Evolutionary conservation across 345 rosid species (phyloP).

Genomic region (Lepidium africanum): DNA sequence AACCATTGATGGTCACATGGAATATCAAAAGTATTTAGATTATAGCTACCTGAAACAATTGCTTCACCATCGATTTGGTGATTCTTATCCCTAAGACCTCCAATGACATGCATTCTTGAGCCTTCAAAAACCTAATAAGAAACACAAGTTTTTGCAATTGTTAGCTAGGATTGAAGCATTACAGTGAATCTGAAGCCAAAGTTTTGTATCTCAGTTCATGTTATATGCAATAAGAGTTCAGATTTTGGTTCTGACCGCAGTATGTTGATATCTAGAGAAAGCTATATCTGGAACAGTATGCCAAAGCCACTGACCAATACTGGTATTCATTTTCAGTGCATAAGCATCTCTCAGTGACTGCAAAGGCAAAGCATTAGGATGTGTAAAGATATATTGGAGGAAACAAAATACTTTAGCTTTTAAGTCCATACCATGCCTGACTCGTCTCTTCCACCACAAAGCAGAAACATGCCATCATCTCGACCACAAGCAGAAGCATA

Average conservation of each 20-base stretch:
- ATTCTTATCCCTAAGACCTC: conserved; percentile 55
- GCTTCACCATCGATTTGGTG: conserved; percentile 55
- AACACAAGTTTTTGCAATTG: not conserved
- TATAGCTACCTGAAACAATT: conserved; percentile 54
- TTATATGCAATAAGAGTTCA: no score
- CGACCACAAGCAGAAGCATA: conserved; percentile 78
- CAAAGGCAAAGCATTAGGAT: conserved; percentile 2
- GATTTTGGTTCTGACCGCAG: conserved; percentile 47
- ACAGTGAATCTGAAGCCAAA: not conserved
- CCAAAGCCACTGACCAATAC: conserved; percentile 71
- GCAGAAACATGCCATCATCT: conserved; percentile 67
- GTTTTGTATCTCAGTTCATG: not conserved
- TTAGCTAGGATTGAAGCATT: not conserved
- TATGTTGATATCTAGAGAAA: conserved; percentile 71
- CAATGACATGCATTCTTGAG: conserved; percentile 70
- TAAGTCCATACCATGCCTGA: conserved; percentile 47
- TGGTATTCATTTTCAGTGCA: conserved; percentile 56
- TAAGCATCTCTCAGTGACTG: conserved; percentile 83
- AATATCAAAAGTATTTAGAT: not conserved
- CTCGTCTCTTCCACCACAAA: conserved; percentile 76
- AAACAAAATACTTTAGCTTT: not conserved
- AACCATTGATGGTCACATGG: not conserved
- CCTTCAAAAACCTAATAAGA: conserved; percentile 62
- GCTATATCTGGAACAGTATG: conserved; percentile 57
- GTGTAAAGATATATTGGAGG: not conserved